Evolutionary conservation across 257 asterid species (phyloP), one percentile per base, ranked within the genome.

Genomic region (Jasminum sambac): DNA sequence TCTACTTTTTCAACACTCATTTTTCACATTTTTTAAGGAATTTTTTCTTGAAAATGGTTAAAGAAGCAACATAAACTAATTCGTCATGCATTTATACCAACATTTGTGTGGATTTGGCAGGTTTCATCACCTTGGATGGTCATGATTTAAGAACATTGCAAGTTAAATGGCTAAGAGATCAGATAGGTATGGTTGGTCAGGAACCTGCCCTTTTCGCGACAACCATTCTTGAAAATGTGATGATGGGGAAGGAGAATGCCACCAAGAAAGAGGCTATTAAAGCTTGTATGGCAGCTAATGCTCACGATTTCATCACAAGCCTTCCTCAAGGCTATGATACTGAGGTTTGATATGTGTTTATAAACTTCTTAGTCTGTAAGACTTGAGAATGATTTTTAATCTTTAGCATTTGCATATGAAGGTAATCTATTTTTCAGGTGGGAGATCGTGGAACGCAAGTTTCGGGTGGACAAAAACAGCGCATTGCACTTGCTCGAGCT

Each of bases 141-240:
- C 79, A 85, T 74, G 95, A 90, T 80, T 44, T 90, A 62, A 84
- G 92, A 81, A 82, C 88, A n/a, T 63, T 90, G 77, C 95, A 88
- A 85, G 90, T 88, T 69, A 89, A 88, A 65, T 88, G 97, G 97
- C 86, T 90, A n/a, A 83, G 96, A 61, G 82, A 81, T 74, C 96
- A 88, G 78, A 85, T 90, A 78, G 96, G 97, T 5, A 88, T 90
- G 95, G 97, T 90, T 23, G 97, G 97, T 30, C 97, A 90, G 79
- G 97, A 90, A 55, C 97, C 97, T 1, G 90, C 83, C 70, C 85
- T 90, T 2, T 88, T 90, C 76, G 87, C 94, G 23, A 80, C 92
- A 17, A 78, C 90, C 23, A 90, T 90, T 58, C 80, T 90, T 6
- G 97, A 88, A 79, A 90, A 90, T 62, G 89, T 90, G 69, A 76